Percentiles rank a stretch among this genome's conserved stretches.
phyloP scores from a whole-genome alignment of 441 rosid genomes.

The Dalechampia spathulata region DNA sequence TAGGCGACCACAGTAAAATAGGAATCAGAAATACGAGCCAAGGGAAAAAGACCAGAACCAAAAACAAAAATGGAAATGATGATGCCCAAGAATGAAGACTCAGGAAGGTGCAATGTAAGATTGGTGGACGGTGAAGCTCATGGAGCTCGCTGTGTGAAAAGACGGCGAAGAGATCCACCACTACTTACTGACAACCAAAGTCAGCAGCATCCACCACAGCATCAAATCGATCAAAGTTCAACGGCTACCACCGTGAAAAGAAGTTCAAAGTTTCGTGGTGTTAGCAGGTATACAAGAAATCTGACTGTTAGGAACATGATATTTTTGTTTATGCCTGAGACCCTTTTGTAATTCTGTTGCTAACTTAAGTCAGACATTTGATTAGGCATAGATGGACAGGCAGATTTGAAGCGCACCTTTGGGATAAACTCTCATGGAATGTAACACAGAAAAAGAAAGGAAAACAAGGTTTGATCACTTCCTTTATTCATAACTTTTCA shows the following conservation, averaged over 20 bases:
- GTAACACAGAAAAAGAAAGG: constrained; percentile 71
- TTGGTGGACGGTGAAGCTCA: background rate
- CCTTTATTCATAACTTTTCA: background rate
- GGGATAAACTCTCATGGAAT: constrained; percentile 73
- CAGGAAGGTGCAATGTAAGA: constrained; percentile 15
- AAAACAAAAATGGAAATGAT: constrained; percentile 25
- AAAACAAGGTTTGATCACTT: constrained; percentile 41
- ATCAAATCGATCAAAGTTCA: constrained; percentile 24
- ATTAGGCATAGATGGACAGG: constrained; percentile 68
- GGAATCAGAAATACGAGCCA: background rate
- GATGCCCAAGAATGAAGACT: constrained; percentile 33
- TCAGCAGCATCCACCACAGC: constrained; percentile 6
- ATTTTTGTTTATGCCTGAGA: background rate
- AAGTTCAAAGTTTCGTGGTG: constrained; percentile 61
- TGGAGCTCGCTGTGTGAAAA: constrained; percentile 28
- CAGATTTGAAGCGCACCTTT: constrained; percentile 58
- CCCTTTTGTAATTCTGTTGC: too few species aligned
- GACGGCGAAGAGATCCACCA: constrained; percentile 40
- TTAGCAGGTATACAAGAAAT: too few species aligned
- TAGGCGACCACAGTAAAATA: constrained; percentile 9
- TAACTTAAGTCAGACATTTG: background rate
- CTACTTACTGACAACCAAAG: constrained; percentile 12
- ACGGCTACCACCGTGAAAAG: constrained; percentile 44
- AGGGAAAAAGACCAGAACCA: constrained; percentile 1
- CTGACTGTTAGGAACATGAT: too few species aligned